These are phyloP conservation scores for Ceratocystiopsis brevicomis DNA, from an alignment of 2,329 filamentous ascomycete species.

Conservation along the genomic window DNA sequence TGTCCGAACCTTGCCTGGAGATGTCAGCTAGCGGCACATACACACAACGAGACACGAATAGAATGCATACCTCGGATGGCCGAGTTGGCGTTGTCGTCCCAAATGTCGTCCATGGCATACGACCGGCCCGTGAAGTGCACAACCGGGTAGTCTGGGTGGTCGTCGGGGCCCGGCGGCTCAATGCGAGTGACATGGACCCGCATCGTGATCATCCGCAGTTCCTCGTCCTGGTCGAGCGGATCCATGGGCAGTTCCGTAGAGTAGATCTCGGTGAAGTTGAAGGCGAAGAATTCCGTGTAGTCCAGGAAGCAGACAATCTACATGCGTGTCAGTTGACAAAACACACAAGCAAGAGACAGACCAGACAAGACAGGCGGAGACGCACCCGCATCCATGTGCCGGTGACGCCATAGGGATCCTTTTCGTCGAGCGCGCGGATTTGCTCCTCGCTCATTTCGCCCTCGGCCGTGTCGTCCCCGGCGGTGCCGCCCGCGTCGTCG, in stretches of 20 bases:
- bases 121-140: conserved; percentile 50
- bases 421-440: conserved; percentile 21
- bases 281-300: conserved; percentile 52
- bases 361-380: not conserved
- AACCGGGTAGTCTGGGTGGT: conserved; percentile 39
- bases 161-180: conserved; percentile 36
- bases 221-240: conserved; percentile 43
- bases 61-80: conserved; percentile 35
- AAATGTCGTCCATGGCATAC: conserved; percentile 40
- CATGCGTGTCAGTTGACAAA: not conserved
- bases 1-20: conserved; percentile 39
- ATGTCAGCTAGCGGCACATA: no score
- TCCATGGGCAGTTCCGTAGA: conserved; percentile 24
- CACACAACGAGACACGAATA: not conserved
- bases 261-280: conserved; percentile 39
- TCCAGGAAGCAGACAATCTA: conserved; percentile 35
- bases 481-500: not conserved
- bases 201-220: conserved; percentile 51
- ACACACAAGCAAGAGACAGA: not conserved
- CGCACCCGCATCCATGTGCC: conserved; percentile 53
- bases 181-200: conserved; percentile 42
- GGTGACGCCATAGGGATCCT: conserved; percentile 52
- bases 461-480: not conserved
- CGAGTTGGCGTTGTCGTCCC: conserved; percentile 52
- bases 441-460: not conserved